Base-by-base conservation (phyloP, 1,284 basidiomycete species). In the Termitomyces sp. region DNA sequence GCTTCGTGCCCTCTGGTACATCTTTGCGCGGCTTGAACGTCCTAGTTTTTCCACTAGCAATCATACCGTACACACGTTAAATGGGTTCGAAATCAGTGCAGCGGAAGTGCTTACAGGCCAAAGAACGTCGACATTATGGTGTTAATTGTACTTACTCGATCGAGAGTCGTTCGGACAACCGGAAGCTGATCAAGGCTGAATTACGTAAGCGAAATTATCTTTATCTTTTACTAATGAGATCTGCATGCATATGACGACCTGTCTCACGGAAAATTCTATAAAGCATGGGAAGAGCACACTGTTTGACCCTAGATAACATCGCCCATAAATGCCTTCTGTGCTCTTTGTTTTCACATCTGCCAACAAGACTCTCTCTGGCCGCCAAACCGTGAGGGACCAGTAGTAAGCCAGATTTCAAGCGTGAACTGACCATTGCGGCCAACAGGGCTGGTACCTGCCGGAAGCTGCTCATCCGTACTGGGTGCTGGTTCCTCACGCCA, bases 1-100 rank as follows among this genome's bases (percentile, higher is more conserved):
- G 94, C 71, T 96, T 97, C 33, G 94, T 96, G 39, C 94, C 94
- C 70, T 96, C 94, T 7, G 94, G 90, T 26, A 94, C 89, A 72
- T 97, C 94, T 74, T 92, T 94, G 65, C 91, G 86, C 41, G 94
- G 94, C 70, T 96, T 96, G 81, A 98, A 98, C n/a, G 94, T 94
- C 55, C 91, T 85, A 43, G 91, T 93, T 74, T 94, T 94, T 51
- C 89, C 89, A 51, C 89, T 92, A 46, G 12, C 13, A 45, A 17
- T 36, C 4, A 15, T 46, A 40, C 36, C 60, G 55, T 53, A 42
- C 52, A 41, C 36, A 31, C 24, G 40, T 57, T 31, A 59, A 52
- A 58, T 54, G 50, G 33, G 48, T 63, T 50, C 36, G 5, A 15
- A 10, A 39, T 34, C 5, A 5, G 2, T 36, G 50, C 46, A 44